Conservation (phyloP, 331 rosid genomes). For the Saraca asoca region DNA sequence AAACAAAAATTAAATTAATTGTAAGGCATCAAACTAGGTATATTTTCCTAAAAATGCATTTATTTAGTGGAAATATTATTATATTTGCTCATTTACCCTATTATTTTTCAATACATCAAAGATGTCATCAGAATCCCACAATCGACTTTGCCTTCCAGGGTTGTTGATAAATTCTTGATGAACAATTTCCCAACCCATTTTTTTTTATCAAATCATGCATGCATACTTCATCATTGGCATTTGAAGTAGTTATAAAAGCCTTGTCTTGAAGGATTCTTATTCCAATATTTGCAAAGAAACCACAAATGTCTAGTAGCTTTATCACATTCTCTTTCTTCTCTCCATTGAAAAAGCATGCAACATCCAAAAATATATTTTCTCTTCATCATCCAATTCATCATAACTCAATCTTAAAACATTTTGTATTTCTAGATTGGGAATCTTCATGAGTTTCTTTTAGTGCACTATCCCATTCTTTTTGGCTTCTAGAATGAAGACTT, state of each 20-base stretch:
- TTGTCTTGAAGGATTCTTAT: neutral
- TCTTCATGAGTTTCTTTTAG: neutral
- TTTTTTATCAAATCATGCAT: slow-evolving; percentile 28
- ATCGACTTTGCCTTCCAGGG: neutral
- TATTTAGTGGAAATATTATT: neutral
- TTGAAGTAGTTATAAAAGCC: slow-evolving; percentile 4
- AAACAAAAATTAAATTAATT: neutral
- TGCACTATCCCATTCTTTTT: neutral
- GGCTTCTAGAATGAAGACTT: neutral
- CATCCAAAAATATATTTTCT: neutral
- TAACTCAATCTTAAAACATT: neutral
- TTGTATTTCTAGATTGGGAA: neutral
- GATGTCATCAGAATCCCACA: slow-evolving; percentile 6
- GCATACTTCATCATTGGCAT: neutral
- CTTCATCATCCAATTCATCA: neutral
- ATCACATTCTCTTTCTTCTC: neutral
- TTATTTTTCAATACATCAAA: neutral
- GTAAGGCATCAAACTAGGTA: neutral
- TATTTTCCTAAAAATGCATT: too few relatives aligned
- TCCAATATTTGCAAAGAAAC: neutral
- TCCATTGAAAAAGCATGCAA: neutral
- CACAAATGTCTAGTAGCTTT: neutral
- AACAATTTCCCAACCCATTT: slow-evolving; percentile 22
- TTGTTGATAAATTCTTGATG: neutral
- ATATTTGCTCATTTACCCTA: neutral